phyloP scores from a whole-genome alignment of 2,329 filamentous ascomycete species.

The Aspergillus felis region DNA sequence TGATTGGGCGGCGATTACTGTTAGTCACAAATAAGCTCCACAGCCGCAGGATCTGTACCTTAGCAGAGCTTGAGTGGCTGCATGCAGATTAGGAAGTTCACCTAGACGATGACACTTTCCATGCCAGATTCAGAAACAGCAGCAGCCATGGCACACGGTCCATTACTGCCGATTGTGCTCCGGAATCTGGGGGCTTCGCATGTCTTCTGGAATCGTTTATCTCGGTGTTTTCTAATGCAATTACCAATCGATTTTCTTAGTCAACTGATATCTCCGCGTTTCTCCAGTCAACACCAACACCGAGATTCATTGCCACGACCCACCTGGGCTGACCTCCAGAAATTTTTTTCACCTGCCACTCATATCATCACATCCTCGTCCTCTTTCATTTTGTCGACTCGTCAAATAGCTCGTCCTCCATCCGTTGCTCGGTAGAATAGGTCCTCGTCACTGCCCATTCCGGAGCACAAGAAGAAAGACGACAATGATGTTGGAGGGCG shows the following conservation, averaged over 20 bases:
- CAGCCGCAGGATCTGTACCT: neutral
- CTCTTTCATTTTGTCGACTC: neutral
- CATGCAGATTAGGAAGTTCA: neutral
- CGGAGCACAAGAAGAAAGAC: neutral
- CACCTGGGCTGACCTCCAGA: neutral
- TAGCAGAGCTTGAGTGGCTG: neutral
- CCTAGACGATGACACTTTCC: neutral
- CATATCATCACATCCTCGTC: neutral
- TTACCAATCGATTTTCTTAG: neutral
- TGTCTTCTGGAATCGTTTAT: neutral
- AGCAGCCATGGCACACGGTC: neutral
- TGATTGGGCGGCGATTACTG: neutral
- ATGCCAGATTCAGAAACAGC: neutral
- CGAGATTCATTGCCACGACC: neutral
- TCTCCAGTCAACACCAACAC: neutral
- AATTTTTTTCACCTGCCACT: neutral
- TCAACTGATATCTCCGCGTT: neutral
- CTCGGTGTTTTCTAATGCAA: neutral
- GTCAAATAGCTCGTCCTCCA: neutral
- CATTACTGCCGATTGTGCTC: neutral
- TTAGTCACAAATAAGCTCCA: neutral
- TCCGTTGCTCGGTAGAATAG: neutral
- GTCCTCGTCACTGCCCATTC: neutral
- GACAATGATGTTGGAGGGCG: slow-evolving; percentile 8
- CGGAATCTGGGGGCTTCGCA: neutral